Conservation (phyloP, 306 rosid species). For the Quercus variabilis region DNA sequence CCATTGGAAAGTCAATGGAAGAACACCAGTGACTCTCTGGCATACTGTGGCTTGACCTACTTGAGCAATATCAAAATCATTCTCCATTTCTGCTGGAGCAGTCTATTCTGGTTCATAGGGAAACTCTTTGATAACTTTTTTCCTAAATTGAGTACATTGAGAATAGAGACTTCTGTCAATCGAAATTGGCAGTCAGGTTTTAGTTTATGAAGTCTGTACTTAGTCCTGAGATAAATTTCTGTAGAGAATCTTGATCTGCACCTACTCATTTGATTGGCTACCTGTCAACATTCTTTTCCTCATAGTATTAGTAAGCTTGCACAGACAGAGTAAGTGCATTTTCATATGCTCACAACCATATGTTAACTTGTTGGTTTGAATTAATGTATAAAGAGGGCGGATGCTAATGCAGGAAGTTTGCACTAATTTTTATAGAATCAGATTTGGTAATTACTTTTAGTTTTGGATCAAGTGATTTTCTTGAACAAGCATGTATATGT, state of each 20-base stretch:
- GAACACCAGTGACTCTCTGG: conserved; percentile 9
- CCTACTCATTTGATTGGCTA: conserved; percentile 7
- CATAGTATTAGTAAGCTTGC: not conserved
- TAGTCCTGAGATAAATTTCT: conserved; percentile 32
- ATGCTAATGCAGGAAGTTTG: not conserved
- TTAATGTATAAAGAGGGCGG: not conserved
- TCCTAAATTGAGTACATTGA: conserved; percentile 25
- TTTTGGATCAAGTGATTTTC: not conserved
- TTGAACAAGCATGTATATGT: not conserved
- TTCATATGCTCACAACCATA: not conserved
- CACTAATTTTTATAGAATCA: not conserved
- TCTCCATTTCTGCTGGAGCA: conserved; percentile 30
- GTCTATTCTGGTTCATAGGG: conserved; percentile 2
- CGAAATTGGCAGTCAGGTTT: conserved; percentile 30
- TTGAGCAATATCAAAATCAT: conserved; percentile 40
- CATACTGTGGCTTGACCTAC: conserved; percentile 18
- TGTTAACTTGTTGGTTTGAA: conserved; percentile 11
- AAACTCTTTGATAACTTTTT: conserved; percentile 28
- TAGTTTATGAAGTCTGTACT: conserved; percentile 31
- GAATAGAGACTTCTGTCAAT: conserved; percentile 31
- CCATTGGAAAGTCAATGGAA: conserved; percentile 22
- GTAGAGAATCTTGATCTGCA: conserved; percentile 25
- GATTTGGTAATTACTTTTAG: not conserved
- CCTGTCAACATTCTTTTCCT: conserved; percentile 3
- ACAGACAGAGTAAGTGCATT: conserved; percentile 7